These are phyloP conservation scores for Gossypium gossypioides DNA, from an alignment of 441 rosid species.

Conservation along the genomic window DNA sequence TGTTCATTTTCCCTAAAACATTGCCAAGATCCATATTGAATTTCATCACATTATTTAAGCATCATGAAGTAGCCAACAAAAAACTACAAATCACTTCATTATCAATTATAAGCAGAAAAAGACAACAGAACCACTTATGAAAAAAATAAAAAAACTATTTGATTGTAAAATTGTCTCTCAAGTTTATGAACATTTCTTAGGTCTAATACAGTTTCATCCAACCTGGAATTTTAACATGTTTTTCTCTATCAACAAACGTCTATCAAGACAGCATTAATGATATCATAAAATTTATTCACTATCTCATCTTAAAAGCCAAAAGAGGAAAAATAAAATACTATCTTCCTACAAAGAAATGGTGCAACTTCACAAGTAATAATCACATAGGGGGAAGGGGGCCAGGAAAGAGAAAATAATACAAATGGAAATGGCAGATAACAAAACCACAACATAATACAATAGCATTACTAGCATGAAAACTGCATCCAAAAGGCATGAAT, in stretches of 20 bases:
- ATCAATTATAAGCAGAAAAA: not conserved
- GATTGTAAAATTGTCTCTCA: not conserved
- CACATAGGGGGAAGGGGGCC: not conserved
- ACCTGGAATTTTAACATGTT: not conserved
- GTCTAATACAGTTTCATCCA: not conserved
- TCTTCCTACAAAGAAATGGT: not conserved
- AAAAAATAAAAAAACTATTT: not conserved
- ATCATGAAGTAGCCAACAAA: conserved; percentile 1
- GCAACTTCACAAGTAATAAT: conserved; percentile 2
- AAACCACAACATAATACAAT: not conserved
- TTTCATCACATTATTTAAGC: conserved; percentile 7
- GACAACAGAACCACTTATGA: not conserved
- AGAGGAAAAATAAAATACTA: not conserved
- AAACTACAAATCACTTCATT: not conserved
- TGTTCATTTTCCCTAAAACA: conserved; percentile 69
- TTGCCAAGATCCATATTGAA: conserved; percentile 16
- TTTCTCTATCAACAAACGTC: not conserved
- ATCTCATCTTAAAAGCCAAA: not conserved
- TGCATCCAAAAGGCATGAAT: not conserved
- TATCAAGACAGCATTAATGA: not conserved
- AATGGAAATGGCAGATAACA: not conserved
- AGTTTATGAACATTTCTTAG: conserved; percentile 3
- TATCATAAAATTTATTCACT: not conserved
- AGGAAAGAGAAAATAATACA: not conserved
- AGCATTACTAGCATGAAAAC: not conserved